Evolutionary conservation across 331 rosid species (phyloP).

Genomic region (Prunus yedoensis): DNA sequence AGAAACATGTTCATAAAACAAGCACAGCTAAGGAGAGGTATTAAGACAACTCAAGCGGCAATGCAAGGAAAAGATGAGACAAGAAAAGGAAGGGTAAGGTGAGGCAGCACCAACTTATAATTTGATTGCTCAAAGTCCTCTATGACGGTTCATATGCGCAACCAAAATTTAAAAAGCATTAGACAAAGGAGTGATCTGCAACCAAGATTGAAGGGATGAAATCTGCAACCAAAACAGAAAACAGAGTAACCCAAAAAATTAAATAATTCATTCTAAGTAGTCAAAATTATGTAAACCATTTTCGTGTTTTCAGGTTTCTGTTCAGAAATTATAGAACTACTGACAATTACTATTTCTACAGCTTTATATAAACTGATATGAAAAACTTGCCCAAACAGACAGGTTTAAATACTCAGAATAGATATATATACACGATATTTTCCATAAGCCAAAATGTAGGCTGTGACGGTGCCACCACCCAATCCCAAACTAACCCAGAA

Average conservation of each 20-base stretch:
- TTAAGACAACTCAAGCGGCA: background rate
- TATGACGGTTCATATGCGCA: background rate
- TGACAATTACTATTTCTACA: background rate
- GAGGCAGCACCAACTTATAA: background rate
- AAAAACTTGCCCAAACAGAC: background rate
- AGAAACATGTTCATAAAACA: background rate
- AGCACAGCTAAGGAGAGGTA: background rate
- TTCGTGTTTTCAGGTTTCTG: background rate
- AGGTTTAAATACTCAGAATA: background rate
- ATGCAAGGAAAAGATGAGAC: background rate
- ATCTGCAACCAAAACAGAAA: background rate
- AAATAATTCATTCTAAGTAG: background rate
- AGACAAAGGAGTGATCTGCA: background rate
- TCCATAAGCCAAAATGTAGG: conserved; percentile 4
- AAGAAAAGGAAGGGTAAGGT: background rate
- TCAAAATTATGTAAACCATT: background rate
- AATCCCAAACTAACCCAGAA: conserved; percentile 1
- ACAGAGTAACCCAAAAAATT: background rate
- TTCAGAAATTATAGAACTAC: background rate
- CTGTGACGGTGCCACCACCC: background rate
- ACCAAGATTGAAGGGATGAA: background rate
- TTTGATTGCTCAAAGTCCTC: background rate
- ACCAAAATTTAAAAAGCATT: background rate
- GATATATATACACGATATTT: background rate
- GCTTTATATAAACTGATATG: background rate